These are phyloP conservation scores for Penicillium sp. DNA, from an alignment of 2,329 filamentous ascomycete species.

Conservation along the genomic window DNA sequence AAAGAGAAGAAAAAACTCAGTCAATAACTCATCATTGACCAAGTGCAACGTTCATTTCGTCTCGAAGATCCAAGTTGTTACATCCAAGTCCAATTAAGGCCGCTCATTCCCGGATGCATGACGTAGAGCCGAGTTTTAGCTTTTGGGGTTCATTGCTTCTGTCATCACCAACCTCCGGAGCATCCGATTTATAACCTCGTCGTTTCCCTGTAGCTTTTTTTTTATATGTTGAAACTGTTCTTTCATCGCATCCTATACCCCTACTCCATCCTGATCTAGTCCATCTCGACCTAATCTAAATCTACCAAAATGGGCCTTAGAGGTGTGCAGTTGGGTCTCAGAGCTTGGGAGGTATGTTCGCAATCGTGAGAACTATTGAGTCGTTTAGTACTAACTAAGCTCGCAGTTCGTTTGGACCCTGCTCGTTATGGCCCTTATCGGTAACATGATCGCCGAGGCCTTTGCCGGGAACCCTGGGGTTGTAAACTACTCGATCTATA, in stretches of 20 bases:
- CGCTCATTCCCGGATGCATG: slow-evolving; percentile 28
- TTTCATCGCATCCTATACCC: background rate
- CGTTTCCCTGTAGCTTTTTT: background rate
- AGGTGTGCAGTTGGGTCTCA: slow-evolving; percentile 31
- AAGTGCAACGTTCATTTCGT: slow-evolving; percentile 8
- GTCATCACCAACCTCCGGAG: slow-evolving; percentile 32
- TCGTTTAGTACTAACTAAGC: slow-evolving; percentile 1
- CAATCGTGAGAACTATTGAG: background rate
- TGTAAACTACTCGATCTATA: slow-evolving; percentile 55
- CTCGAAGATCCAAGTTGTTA: background rate
- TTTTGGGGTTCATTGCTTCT: slow-evolving; percentile 17
- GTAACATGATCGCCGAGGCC: slow-evolving; percentile 59
- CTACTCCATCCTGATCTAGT: background rate
- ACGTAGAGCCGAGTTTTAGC: slow-evolving; percentile 28
- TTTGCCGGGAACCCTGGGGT: slow-evolving; percentile 55
- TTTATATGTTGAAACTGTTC: background rate
- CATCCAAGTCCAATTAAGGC: slow-evolving; percentile 4
- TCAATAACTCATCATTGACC: slow-evolving; percentile 13
- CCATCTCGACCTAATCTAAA: slow-evolving; percentile 9
- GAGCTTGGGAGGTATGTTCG: slow-evolving; percentile 33
- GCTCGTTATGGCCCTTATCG: slow-evolving; percentile 60
- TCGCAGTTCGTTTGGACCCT: slow-evolving; percentile 58
- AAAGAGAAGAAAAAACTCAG: background rate
- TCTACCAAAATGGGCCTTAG: slow-evolving; percentile 25
- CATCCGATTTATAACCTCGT: slow-evolving; percentile 30